Conservation (phyloP, 805 yeast species). For the Cyberlindnera bimundalis region DNA sequence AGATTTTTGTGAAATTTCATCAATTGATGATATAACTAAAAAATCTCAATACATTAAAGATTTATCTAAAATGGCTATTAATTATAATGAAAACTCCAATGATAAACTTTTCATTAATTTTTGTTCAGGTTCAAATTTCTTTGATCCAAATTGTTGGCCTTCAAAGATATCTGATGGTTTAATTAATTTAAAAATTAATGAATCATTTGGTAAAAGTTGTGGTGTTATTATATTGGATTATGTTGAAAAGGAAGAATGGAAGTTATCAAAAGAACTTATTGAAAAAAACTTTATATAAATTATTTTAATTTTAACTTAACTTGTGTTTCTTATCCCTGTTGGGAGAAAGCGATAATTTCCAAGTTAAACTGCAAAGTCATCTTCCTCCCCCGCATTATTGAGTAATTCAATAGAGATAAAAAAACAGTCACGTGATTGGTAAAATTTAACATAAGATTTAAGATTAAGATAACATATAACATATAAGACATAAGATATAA, state of each 20-base stretch:
- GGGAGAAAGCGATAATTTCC: no score
- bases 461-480: no score
- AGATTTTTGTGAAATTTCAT: conserved; percentile 66
- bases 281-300: conserved; percentile 41
- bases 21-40: conserved; percentile 47
- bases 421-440: no score
- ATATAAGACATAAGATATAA: no score
- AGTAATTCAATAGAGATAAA: no score
- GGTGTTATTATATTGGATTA: conserved; percentile 71
- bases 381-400: no score
- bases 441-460: no score
- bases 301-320: neutral
- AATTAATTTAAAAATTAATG: conserved; percentile 39
- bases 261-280: conserved; percentile 45
- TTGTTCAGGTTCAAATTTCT: conserved; percentile 71
- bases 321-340: neutral
- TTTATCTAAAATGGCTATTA: conserved; percentile 49
- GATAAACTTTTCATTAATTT: conserved; percentile 67
- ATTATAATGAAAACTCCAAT: conserved; percentile 42
- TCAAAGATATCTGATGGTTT: conserved; percentile 55
- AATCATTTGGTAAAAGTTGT: conserved; percentile 49
- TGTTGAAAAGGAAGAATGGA: conserved; percentile 61
- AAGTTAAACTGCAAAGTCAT: no score
- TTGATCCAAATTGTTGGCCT: conserved; percentile 74
- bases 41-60: conserved; percentile 57